Base-by-base conservation (phyloP, 441 rosid genomes). In the Gossypium gossypioides region DNA sequence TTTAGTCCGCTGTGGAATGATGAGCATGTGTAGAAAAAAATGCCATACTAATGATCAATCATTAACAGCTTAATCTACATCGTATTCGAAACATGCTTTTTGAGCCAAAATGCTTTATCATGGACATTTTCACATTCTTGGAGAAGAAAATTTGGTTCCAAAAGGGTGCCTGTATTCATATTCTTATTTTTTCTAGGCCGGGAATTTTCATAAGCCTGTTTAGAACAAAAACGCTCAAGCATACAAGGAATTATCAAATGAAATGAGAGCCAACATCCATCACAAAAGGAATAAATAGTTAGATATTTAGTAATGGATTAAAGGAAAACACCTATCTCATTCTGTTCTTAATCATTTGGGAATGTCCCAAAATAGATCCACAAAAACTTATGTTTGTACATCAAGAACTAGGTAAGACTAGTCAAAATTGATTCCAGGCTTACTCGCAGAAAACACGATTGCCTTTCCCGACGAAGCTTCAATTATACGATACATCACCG, bases 401-500 rank as follows among this genome's bases (percentile, higher is more conserved):
- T 63, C 21, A 40, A 40, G 52, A 64, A 64, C 1, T 15, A 22
- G 42, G 75, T 80, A 55, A 77, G 55, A 52, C 79, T 67, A 54
- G 59, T 72, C 77, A 82, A 76, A 82, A 79, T 70, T 77, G 77
- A 50, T 46, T 58, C 56, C 15, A 24, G 75, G 48, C 29, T 58
- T 73, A 15, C 56, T 50, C 13, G 51, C 19, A 55, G 18, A 3
- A 60, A 50, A 32, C 34, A 34, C 10, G 63, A 27, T 58, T 10
- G 15, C 12, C 8, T 67, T 60, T 42, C 68, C 73, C 34, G 12
- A 46, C 21, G 42, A 34, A 57, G 68, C 73, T 73, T 44, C 15
- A 64, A 46, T 61, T 16, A 67, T 25, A 57, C 12, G 55, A 51
- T 52, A 56, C 18, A 52, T 29, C 59, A 50, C 63, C 25, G 44